These are phyloP conservation scores for Trichoderma sp. DNA, from an alignment of 2,329 filamentous ascomycete species.

Conservation along the genomic window DNA sequence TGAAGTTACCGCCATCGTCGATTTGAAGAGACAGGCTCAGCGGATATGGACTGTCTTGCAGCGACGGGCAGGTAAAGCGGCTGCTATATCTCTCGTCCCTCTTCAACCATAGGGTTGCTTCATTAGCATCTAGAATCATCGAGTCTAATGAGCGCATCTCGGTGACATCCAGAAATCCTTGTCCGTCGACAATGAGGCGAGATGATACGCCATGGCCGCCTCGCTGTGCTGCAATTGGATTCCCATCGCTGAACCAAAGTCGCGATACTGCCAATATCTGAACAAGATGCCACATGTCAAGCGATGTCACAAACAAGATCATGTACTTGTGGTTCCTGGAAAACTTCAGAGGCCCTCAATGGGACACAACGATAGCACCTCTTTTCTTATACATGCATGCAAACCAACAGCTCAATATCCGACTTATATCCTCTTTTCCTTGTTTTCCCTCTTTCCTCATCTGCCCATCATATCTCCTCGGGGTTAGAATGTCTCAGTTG, in stretches of 20 bases:
- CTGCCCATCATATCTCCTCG: background rate
- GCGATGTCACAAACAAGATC: background rate
- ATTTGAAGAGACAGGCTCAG: background rate
- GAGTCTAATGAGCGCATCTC: conserved; percentile 3
- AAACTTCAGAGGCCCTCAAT: background rate
- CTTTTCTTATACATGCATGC: background rate
- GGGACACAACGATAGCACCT: background rate
- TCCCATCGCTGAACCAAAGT: conserved; percentile 20
- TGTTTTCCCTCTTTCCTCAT: background rate
- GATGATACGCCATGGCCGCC: conserved; percentile 13
- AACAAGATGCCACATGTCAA: conserved; percentile 19
- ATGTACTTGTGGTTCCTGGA: background rate
- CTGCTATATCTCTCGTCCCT: background rate
- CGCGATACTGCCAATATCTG: background rate
- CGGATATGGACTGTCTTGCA: background rate
- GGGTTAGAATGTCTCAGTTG: conserved; percentile 5
- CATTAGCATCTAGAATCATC: conserved; percentile 15
- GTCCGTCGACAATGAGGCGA: conserved; percentile 6
- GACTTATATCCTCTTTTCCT: background rate
- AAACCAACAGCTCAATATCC: background rate
- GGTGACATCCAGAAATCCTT: conserved; percentile 17
- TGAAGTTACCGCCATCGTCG: background rate
- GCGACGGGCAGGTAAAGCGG: background rate
- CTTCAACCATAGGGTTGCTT: conserved; percentile 9
- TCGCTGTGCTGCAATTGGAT: background rate